Base-by-base conservation (phyloP, 345 rosid genomes). In the Carallia pectinifolia region DNA sequence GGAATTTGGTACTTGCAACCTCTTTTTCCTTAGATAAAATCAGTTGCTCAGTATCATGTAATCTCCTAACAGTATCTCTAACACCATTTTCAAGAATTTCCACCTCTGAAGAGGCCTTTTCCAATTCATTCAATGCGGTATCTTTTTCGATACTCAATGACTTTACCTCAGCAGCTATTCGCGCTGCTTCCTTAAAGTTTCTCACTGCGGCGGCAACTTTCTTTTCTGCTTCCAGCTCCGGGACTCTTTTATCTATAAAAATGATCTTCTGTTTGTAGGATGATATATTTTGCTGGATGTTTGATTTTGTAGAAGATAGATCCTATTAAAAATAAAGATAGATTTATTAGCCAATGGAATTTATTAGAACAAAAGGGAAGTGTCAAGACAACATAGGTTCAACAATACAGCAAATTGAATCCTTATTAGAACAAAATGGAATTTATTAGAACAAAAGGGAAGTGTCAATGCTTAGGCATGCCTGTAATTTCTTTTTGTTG, bases 151-250 rank as follows among this genome's bases (percentile, higher is more conserved):
- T 62, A 71, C 55, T 79, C 72, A 93, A 82, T 5, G 98, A 86
- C 84, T 93, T 93, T 1, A 89, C 88, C 79, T 93, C 98, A 58
- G 95, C 87, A 64, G 98, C 95, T 79, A 93, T 70, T 73, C 97
- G 77, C 44, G 89, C 98, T 58, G 98, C 98, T 82, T 93, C 98
- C 81, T 89, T 93, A 80, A 93, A 93, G 77, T 90, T 90, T 84
- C 98, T 89, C 16, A 88, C 87, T 12, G 89, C 73, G 30, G 96
- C 96, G 66, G 93, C 95, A 62, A 90, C 89, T 79, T 85, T 93
- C 88, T 93, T 93, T 85, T 93, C 95, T 47, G 89, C 80, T 79
- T 93, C 97, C 30, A 93, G 89, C 73, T 93, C 97, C 13, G 97
- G 98, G 34, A 84, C 77, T 76, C 92, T 81, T 81, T 89, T 89